These are phyloP conservation scores for sweet orange (Citrus sinensis) DNA, from an alignment of 345 rosid genomes.

Conservation along the genomic window DNA sequence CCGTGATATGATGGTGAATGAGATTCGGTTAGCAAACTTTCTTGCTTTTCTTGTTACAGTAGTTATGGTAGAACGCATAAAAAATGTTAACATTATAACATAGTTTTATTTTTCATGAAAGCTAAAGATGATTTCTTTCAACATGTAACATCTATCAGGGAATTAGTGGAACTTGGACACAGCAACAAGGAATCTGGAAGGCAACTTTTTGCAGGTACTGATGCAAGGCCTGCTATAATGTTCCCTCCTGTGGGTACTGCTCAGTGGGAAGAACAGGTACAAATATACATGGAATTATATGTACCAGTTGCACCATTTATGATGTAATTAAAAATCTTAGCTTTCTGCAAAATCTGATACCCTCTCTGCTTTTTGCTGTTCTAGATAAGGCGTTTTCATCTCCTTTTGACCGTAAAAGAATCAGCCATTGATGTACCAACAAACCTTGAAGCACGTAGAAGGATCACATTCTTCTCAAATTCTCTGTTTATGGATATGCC, in stretches of 20 bases:
- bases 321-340: conserved; percentile 2
- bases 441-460: conserved; percentile 96
- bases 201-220: conserved; percentile 94
- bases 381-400: conserved; percentile 88
- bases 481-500: conserved; percentile 99
- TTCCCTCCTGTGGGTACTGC: conserved; percentile 77
- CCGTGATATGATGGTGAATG: conserved; percentile 94
- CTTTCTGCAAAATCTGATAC: background rate
- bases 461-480: conserved; percentile 88
- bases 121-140: background rate
- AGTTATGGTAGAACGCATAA: conserved; percentile 7
- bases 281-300: background rate
- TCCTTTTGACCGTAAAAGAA: conserved; percentile 89
- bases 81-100: background rate
- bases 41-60: background rate
- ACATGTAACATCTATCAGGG: conserved; percentile 42
- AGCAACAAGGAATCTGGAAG: conserved; percentile 89
- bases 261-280: conserved; percentile 96
- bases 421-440: conserved; percentile 84
- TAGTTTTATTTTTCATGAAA: background rate
- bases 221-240: conserved; percentile 74
- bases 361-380: conserved; percentile 16
- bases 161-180: conserved; percentile 77
- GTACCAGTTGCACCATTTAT: conserved; percentile 6
- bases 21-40: conserved; percentile 69